phyloP scores from a whole-genome alignment of 805 yeast species.

The Monosporozyma solicola region DNA sequence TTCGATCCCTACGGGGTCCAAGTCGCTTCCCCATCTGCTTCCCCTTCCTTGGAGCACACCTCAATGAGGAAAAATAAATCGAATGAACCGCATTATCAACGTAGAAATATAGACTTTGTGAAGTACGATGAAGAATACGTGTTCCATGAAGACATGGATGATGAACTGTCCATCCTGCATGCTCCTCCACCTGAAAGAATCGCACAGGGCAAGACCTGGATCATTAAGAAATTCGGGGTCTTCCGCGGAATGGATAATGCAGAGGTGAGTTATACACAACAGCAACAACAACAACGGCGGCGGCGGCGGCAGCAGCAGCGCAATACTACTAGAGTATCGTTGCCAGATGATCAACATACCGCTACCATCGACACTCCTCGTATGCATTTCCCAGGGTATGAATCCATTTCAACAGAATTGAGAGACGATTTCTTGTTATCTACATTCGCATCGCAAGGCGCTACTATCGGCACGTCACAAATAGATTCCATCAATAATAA shows the following conservation, averaged over 20 bases:
- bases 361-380: no score
- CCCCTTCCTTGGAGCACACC: no score
- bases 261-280: constrained; percentile 16
- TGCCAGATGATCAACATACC: no score
- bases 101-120: constrained; percentile 69
- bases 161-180: constrained; percentile 43
- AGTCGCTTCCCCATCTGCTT: background rate
- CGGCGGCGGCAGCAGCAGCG: background rate
- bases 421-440: constrained; percentile 65
- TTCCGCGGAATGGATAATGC: constrained; percentile 33
- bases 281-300: no score
- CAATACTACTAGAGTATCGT: no score
- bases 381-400: constrained; percentile 6
- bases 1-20: constrained; percentile 39
- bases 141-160: constrained; percentile 82
- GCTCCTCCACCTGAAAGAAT: constrained; percentile 36
- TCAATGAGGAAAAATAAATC: background rate
- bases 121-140: constrained; percentile 61
- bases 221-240: constrained; percentile 77
- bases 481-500: constrained; percentile 2
- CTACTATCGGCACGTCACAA: constrained; percentile 1
- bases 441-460: constrained; percentile 49
- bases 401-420: constrained; percentile 61
- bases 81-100: constrained; percentile 47
- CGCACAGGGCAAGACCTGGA: constrained; percentile 38